Evolutionary conservation across 2,329 filamentous ascomycete species (phyloP).

Genomic region (Akanthomyces lecanii): DNA sequence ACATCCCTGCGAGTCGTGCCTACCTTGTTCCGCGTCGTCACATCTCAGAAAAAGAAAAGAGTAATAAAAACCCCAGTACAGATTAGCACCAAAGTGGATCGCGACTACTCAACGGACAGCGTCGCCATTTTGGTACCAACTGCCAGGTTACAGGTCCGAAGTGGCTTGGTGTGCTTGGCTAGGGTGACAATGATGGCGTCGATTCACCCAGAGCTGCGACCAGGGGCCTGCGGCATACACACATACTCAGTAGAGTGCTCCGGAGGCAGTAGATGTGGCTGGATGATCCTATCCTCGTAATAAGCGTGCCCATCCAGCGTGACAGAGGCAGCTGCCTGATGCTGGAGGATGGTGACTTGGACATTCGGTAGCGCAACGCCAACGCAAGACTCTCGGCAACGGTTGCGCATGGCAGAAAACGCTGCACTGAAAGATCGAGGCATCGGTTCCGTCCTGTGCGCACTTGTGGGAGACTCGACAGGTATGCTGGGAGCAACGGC

Average conservation of each 20-base stretch:
- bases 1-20: not conserved
- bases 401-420: not conserved
- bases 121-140: slow-evolving; percentile 1
- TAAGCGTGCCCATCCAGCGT: not conserved
- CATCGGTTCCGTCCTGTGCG: too few species aligned
- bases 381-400: not conserved
- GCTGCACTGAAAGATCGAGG: not conserved
- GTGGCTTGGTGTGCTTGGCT: not conserved
- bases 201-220: not conserved
- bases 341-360: not conserved
- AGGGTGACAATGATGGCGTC: not conserved
- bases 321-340: not conserved
- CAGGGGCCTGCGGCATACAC: not conserved
- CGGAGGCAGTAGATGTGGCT: not conserved
- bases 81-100: slow-evolving; percentile 1
- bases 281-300: not conserved
- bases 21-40: slow-evolving; percentile 11
- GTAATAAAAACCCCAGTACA: not conserved
- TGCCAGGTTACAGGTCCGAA: not conserved
- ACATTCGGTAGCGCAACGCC: not conserved
- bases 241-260: not conserved
- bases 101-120: slow-evolving; percentile 7
- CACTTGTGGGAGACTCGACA: not conserved
- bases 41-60: slow-evolving; percentile 10
- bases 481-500: not conserved